Evolutionary conservation across 768 basidiomycete species (phyloP).

Genomic region (Mrakia hoshinonis): DNA sequence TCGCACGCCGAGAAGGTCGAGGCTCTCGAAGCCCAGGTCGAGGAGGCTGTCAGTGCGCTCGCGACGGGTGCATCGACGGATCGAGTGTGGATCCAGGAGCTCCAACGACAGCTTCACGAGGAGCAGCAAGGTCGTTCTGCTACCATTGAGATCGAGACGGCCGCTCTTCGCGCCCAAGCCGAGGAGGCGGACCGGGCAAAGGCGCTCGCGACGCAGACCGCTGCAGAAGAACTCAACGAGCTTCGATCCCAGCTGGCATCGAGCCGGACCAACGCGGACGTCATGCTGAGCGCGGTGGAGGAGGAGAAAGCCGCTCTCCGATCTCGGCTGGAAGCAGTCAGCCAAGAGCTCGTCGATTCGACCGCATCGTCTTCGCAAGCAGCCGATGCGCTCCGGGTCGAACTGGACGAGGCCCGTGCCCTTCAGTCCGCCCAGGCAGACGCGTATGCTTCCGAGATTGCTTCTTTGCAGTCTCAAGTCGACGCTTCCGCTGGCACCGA

Average conservation of each 20-base stretch:
- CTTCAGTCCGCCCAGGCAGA: neutral
- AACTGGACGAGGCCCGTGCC: neutral
- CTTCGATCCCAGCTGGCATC: neutral
- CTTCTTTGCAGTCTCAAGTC: neutral
- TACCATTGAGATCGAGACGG: neutral
- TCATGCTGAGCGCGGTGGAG: too few relatives aligned
- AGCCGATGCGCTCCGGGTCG: neutral
- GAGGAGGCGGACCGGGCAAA: neutral
- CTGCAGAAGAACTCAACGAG: neutral
- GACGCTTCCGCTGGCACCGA: neutral
- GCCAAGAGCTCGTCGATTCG: neutral
- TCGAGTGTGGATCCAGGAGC: slow-evolving; percentile 6
- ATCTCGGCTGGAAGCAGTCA: neutral
- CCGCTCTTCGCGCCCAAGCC: neutral
- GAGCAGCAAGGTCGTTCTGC: neutral
- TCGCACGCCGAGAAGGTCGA: neutral
- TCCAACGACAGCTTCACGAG: neutral
- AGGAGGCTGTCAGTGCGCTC: neutral
- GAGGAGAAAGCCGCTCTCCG: neutral
- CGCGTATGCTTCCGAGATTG: neutral
- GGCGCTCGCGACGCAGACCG: neutral
- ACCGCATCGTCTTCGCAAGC: neutral
- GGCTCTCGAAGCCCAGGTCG: neutral
- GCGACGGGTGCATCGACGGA: slow-evolving; percentile 1
- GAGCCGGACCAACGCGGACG: neutral